These are phyloP conservation scores for Leonotis leonurus DNA, from an alignment of 257 asterid genomes.

Conservation along the genomic window DNA sequence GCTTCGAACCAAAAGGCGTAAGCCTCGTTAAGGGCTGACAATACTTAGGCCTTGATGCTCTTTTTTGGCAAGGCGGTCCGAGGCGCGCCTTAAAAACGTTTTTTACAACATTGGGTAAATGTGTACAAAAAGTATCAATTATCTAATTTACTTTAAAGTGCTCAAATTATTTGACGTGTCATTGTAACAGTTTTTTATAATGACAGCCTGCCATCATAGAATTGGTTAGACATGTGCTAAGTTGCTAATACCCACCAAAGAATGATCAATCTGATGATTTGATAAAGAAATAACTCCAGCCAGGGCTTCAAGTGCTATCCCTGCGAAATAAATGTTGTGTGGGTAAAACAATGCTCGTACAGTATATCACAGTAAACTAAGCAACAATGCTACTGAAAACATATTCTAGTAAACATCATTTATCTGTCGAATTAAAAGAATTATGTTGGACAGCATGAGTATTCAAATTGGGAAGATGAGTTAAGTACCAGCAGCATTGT, in stretches of 20 bases:
- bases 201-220: not conserved
- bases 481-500: slow-evolving; percentile 76
- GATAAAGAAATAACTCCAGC: slow-evolving; percentile 84
- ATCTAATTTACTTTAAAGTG: not conserved
- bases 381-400: not conserved
- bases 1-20: no score
- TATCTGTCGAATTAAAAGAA: not conserved
- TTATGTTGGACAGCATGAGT: slow-evolving; percentile 6
- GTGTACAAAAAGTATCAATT: slow-evolving; percentile 5
- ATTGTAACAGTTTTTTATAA: no score
- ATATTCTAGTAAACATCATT: not conserved
- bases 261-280: slow-evolving; percentile 63
- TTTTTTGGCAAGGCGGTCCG: no score
- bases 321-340: slow-evolving; percentile 32
- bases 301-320: slow-evolving; percentile 80
- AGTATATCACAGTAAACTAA: slow-evolving; percentile 5
- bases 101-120: no score
- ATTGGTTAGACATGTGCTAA: not conserved
- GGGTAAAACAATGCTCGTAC: not conserved
- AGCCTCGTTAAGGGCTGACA: no score
- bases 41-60: no score
- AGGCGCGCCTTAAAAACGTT: no score
- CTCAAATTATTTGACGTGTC: not conserved
- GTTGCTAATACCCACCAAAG: slow-evolving; percentile 56
- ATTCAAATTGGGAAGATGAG: not conserved